Base-by-base conservation (phyloP, 2,329 filamentous ascomycete genomes). In the Blastomyces emzantsi region DNA sequence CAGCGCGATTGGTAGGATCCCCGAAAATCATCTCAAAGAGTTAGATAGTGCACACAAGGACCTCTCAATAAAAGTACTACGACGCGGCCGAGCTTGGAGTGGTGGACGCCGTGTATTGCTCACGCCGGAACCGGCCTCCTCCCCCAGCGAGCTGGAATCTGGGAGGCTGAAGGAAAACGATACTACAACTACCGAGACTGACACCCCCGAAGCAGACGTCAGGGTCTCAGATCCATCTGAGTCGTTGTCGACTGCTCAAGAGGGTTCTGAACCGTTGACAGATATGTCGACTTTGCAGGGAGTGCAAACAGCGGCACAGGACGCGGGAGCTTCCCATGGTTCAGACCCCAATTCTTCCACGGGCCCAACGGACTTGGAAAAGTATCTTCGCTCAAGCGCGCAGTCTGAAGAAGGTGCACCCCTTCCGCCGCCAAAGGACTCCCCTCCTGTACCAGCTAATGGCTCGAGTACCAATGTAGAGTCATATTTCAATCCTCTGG, bases 401-500 rank as follows among this genome's bases (percentile, higher is more conserved):
- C 70, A 74, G 28, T 69, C 49, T 17, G 57, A 47, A 30, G 57
- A 47, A 25, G 57, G 57, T 28, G 67, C 69, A 22, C 68, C 73
- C 11, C 67, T 69, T 5, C 72, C 73, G 7, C 75, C 75, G 28
- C 74, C 76, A 2, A 77, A 77, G 67, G 74, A 70, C 62, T 73
- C 70, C 2, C 70, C 73, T 6, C 70, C 66, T n/a, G 51, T 30
- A 5, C 49, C 47, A 45, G 13, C 36, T 30, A 70, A n/a, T 74
- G 74, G 17, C 8, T 71, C 72, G 19, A 57, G 54, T 3, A 72
- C 69, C 54, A 69, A 73, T 65, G 69, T 68, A 3, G 75, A 77
- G 61, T 78, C 77, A 2, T 79, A 78, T 64, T 78, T 79, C 63
- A 78, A 79, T 62, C 76, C 77, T 0, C 69, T 72, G 28, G 74